Conservation (phyloP, 768 basidiomycete genomes). For the Podaxis pistillaris region DNA sequence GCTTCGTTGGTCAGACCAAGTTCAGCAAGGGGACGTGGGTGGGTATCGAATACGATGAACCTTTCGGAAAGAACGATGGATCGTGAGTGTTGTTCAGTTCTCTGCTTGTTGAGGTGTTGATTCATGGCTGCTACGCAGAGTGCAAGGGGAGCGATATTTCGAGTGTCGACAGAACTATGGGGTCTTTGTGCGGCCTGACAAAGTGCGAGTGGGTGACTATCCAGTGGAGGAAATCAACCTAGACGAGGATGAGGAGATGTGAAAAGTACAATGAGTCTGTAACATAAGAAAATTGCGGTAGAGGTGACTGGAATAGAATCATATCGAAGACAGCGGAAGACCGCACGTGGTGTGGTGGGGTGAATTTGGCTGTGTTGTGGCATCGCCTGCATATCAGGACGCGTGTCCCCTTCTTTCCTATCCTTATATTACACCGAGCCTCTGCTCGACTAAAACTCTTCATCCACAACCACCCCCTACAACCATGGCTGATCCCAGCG, state of each 20-base stretch:
- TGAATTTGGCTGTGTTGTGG: slow-evolving; percentile 34
- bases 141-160: slow-evolving; percentile 87
- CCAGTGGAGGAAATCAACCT: slow-evolving; percentile 79
- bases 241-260: slow-evolving; percentile 79
- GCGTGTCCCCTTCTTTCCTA: slow-evolving; percentile 35
- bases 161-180: slow-evolving; percentile 74
- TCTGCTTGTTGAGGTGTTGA: slow-evolving; percentile 11
- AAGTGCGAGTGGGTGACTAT: slow-evolving; percentile 80
- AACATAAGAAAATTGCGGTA: neutral
- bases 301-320: slow-evolving; percentile 8
- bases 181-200: slow-evolving; percentile 83
- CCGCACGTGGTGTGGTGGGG: slow-evolving; percentile 27
- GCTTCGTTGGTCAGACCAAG: slow-evolving; percentile 79
- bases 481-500: slow-evolving; percentile 73
- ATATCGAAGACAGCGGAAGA: slow-evolving; percentile 12
- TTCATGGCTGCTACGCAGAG: slow-evolving; percentile 41
- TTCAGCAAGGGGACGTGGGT: slow-evolving; percentile 84
- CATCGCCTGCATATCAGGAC: slow-evolving; percentile 27
- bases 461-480: slow-evolving; percentile 19
- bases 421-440: slow-evolving; percentile 25
- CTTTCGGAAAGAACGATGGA: slow-evolving; percentile 93
- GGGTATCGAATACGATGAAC: slow-evolving; percentile 94
- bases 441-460: slow-evolving; percentile 21
- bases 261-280: slow-evolving; percentile 13
- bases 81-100: slow-evolving; percentile 54